Base-by-base conservation (phyloP, 345 rosid species). In the Rhizophora apiculata region DNA sequence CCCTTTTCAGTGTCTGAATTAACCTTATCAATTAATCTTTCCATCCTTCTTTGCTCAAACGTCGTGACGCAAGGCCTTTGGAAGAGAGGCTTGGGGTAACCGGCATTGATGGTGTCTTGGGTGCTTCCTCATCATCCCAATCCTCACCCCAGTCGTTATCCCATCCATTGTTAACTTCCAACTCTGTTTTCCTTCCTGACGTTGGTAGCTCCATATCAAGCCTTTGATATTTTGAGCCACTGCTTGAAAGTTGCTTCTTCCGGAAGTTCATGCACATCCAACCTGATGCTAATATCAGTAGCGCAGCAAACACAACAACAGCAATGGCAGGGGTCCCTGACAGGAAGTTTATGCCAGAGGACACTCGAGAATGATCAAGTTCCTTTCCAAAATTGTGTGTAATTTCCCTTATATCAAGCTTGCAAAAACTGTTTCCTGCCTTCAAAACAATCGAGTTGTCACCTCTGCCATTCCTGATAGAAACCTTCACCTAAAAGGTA, bases 101-200 rank as follows among this genome's bases (percentile, higher is more conserved):
- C 0, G 96, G 90, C 71, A 83, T 67, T 1, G 90, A 64, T 0
- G 96, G 90, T 18, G 96, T 82, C 77, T 73, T 74, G 0, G 89
- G 89, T 20, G 89, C 88, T 73, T 92, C 93, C 73, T 89, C 93
- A 6, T 86, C 95, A 2, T 76, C 96, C 96, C 93, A 92, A 76
- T 76, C 85, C 74, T 92, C 88, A 63, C 82, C 90, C 96, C 96
- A 92, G n/a, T 77, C 81, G 71, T 83, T 79, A 65, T 92, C 82
- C 93, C 96, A 89, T 54, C 87, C 93, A n/a, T 86, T 87, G 62
- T 72, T 66, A 24, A n/a, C 43, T 34, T 75, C 81, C 0, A 67
- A 62, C 13, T 82, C 87, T 37, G 78, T n/a, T 64, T 79, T 80
- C 26, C 13, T 53, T 8, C 22, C 74, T 0, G 87, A 76, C 31